A percentile compares a stretch with the other conserved stretches of the same genome.
Evolutionary conservation across 2,329 filamentous ascomycete species (phyloP).

Genomic region (Colletotrichum karsti): DNA sequence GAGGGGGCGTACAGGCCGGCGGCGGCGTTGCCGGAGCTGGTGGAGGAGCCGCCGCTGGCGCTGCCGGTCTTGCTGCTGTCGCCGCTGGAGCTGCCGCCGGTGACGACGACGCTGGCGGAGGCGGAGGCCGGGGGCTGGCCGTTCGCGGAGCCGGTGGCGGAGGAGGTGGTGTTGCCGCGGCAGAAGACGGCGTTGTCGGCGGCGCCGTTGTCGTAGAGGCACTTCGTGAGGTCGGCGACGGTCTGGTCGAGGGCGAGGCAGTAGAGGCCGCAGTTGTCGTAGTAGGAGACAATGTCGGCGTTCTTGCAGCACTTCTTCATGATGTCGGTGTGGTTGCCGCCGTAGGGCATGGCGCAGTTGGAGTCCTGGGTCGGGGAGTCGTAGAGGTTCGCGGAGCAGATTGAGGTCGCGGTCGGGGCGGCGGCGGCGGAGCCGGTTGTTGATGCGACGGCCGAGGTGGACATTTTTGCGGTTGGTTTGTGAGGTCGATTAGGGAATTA

Average conservation of each 20-base stretch:
- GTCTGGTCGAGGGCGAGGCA: slow-evolving; percentile 48
- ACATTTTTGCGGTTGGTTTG: not conserved
- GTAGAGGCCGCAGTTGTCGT: slow-evolving; percentile 58
- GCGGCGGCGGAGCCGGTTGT: slow-evolving; percentile 1
- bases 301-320: slow-evolving; percentile 55
- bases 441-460: slow-evolving; percentile 4
- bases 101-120: slow-evolving; percentile 39
- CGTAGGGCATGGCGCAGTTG: slow-evolving; percentile 51
- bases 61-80: slow-evolving; percentile 17
- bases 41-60: slow-evolving; percentile 11
- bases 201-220: slow-evolving; percentile 49
- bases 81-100: slow-evolving; percentile 21
- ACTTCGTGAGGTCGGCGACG: slow-evolving; percentile 39
- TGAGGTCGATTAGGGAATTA: not conserved
- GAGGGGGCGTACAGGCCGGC: not conserved
- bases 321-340: slow-evolving; percentile 49
- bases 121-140: slow-evolving; percentile 39
- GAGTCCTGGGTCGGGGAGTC: slow-evolving; percentile 52
- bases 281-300: slow-evolving; percentile 53
- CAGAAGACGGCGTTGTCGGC: slow-evolving; percentile 52
- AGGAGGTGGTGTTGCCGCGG: slow-evolving; percentile 44
- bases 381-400: slow-evolving; percentile 40
- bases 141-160: slow-evolving; percentile 45
- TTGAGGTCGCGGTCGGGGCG: not conserved
- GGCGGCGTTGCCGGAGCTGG: not conserved